phyloP scores from a whole-genome alignment of 305 asterid species.

The Plantago coronopus region DNA sequence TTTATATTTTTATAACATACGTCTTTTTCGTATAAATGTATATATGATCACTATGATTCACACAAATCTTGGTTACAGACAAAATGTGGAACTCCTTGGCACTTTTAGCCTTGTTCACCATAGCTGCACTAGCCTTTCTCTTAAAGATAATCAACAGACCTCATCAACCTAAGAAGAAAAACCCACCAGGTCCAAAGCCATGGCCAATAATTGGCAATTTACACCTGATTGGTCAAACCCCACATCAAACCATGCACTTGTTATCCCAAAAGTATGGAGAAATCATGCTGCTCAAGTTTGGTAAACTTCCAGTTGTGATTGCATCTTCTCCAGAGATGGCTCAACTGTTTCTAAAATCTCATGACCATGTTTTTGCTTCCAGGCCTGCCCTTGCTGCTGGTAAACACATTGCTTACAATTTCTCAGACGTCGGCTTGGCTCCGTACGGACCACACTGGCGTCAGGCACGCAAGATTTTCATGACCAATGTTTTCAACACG shows the following conservation, averaged over 20 bases:
- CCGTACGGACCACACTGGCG: slow-evolving; percentile 45
- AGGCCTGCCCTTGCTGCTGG: slow-evolving; percentile 40
- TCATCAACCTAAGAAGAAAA: neutral
- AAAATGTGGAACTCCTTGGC: slow-evolving; percentile 20
- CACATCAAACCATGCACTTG: slow-evolving; percentile 30
- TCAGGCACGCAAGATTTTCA: no score
- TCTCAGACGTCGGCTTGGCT: slow-evolving; percentile 25
- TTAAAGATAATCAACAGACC: slow-evolving; percentile 3
- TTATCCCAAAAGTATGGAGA: slow-evolving; percentile 26
- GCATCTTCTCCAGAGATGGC: slow-evolving; percentile 51
- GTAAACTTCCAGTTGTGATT: slow-evolving; percentile 31
- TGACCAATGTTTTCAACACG: slow-evolving; percentile 18
- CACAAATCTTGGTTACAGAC: no score
- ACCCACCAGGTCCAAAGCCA: slow-evolving; percentile 39
- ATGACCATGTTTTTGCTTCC: slow-evolving; percentile 36
- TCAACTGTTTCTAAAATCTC: slow-evolving; percentile 31
- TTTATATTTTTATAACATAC: no score
- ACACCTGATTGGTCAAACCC: slow-evolving; percentile 30
- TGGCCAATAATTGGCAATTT: slow-evolving; percentile 42
- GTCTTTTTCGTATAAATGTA: no score
- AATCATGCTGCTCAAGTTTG: slow-evolving; percentile 33
- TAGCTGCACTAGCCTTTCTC: slow-evolving; percentile 12
- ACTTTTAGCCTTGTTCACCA: slow-evolving; percentile 4
- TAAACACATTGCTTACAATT: slow-evolving; percentile 26
- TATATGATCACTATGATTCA: no score